Base-by-base conservation (phyloP, 1,284 basidiomycete species). In the Laetiporus sulphureus region DNA sequence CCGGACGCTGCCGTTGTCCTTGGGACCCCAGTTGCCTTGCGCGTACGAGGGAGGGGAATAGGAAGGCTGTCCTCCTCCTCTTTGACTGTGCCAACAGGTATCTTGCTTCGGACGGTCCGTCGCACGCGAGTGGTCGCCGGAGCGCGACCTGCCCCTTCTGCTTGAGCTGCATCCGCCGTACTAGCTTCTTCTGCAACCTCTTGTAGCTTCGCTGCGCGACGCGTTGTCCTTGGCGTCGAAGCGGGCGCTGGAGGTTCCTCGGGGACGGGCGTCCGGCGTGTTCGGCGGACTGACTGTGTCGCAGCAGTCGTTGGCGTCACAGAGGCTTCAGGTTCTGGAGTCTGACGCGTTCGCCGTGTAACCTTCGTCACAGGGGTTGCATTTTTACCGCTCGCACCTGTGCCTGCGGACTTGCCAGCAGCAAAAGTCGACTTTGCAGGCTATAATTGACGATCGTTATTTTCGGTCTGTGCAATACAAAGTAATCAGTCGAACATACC, bases 61-160 rank as follows among this genome's bases (percentile, higher is more conserved):
- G 45, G 36, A 11, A 41, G 23, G 16, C 24, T 40, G 20, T 50
- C 49, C 15, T 53, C 51, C 27, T 60, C 59, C 36, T 62, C 53
- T 45, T 60, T 58, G 12, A 57, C 47, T 4, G 46, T n/a, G n/a
- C 38, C 38, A 12, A 37, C 42, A 5, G 50, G 49, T 10, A 52
- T 40, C 44, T 53, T 55, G 33, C 52, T 51, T n/a, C 57, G 52
- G 16, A 48, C 47, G 15, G 51, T 54, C 15, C 57, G 50, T 0
- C 55, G 47, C 3, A 52, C 54, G 29, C 42, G 50, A 4, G 41
- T 32, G 0, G 47, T 42, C 2, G 47, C 36, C 22, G 44, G 34
- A 23, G 45, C 24, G 4, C 49, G 45, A 36, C 53, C 56, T 12
- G 49, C 50, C 7, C 8, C 8, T 16, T 32, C 11, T 32, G 8